These are phyloP conservation scores for Pinguiococcus pyrenoidosus DNA, from an alignment of 108 stramenopile species.

Conservation along the genomic window DNA sequence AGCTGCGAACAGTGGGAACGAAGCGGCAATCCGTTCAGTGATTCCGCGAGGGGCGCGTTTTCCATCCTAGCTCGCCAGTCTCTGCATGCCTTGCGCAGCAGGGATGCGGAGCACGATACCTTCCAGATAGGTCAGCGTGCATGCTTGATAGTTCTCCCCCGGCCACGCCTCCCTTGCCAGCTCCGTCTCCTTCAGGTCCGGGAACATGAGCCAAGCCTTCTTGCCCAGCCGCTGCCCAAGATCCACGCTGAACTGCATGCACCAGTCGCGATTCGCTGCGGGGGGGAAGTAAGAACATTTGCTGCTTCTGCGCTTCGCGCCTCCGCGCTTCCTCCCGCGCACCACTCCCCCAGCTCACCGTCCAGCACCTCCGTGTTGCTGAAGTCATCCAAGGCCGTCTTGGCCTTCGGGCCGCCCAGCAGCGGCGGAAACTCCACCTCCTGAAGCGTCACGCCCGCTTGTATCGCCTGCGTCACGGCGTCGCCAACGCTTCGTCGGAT, in stretches of 20 bases:
- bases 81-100: too few species aligned
- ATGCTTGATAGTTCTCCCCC: constrained; percentile 47
- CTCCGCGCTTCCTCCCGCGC: too few species aligned
- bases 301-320: too few species aligned
- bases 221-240: constrained; percentile 23
- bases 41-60: too few species aligned
- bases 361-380: too few species aligned
- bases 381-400: constrained; percentile 71
- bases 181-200: constrained; percentile 65
- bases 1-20: too few species aligned
- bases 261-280: constrained; percentile 64
- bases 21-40: too few species aligned
- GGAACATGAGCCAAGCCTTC: constrained; percentile 51
- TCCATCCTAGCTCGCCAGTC: too few species aligned
- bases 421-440: constrained; percentile 71
- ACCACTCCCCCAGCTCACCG: too few species aligned
- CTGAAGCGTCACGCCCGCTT: constrained; percentile 23
- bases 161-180: constrained; percentile 54
- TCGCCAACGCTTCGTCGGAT: constrained; percentile 37
- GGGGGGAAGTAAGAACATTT: too few species aligned
- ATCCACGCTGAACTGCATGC: constrained; percentile 40
- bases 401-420: constrained; percentile 46
- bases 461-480: constrained; percentile 35
- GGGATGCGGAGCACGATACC: too few species aligned
- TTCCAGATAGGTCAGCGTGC: constrained; percentile 51